phyloP scores from a whole-genome alignment of 768 basidiomycete species.

The Arthromyces matolae region DNA sequence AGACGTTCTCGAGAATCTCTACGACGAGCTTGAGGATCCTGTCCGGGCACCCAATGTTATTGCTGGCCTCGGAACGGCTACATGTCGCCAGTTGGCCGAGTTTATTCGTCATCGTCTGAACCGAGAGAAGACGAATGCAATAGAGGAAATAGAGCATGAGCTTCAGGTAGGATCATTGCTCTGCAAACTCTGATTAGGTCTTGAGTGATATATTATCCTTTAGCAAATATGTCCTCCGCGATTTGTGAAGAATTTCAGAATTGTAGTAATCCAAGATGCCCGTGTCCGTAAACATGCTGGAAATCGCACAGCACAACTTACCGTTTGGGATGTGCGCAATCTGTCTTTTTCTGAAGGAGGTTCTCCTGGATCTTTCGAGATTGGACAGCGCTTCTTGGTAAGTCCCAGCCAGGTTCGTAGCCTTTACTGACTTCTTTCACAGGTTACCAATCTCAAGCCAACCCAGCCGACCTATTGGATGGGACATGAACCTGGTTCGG shows the following conservation, averaged over 20 bases:
- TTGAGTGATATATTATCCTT: not conserved
- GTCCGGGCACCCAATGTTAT: conserved; percentile 42
- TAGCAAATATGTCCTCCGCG: conserved; percentile 68
- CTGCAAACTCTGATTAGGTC: not conserved
- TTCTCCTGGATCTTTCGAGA: conserved; percentile 46
- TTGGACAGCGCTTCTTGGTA: conserved; percentile 69
- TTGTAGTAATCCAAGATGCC: conserved; percentile 65
- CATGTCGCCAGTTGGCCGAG: conserved; percentile 63
- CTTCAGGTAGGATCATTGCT: conserved; percentile 51
- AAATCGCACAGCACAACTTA: conserved; percentile 68
- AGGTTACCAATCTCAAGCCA: conserved; percentile 70
- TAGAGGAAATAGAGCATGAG: conserved; percentile 67
- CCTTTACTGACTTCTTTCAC: not conserved
- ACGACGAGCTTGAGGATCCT: conserved; percentile 63
- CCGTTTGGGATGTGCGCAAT: conserved; percentile 74
- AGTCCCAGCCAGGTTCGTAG: conserved; percentile 23
- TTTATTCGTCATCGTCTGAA: conserved; percentile 47
- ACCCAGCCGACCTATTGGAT: conserved; percentile 71
- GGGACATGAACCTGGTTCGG: conserved; percentile 51
- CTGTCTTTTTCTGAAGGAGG: conserved; percentile 49
- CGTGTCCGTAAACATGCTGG: conserved; percentile 47
- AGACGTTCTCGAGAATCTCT: conserved; percentile 51
- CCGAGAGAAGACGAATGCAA: conserved; percentile 45
- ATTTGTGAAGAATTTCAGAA: conserved; percentile 71
- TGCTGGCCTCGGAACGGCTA: conserved; percentile 33